Evolutionary conservation across 1,284 basidiomycete genomes (phyloP), one percentile per base, ranked within the genome.

Genomic region (Cutaneotrichosporon arboriforme): DNA sequence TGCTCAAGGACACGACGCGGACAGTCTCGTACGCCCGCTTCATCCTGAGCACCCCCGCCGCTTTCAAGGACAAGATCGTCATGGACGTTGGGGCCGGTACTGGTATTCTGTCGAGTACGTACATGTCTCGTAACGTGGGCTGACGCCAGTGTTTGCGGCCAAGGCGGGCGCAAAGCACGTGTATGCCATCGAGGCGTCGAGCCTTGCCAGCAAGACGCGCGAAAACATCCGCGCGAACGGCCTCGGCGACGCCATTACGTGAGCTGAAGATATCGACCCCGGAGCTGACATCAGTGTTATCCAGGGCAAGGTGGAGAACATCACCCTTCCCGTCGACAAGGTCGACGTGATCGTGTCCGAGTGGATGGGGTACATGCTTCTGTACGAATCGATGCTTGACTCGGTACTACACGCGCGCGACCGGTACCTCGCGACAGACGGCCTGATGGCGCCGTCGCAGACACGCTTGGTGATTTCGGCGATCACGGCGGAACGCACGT

Each of bases 331-430:
- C 0, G 85, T 88, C 3, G 82, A 84, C 21, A 79, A 82, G 14
- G 92, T 97, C 34, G 93, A 97, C 70, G 81, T 97, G 48, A 91
- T 98, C 69, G 80, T 97, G 46, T 92, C 88, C 26, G 94, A 98
- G 75, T 98, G 94, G 94, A 97, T 97, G 94, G 75, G 90, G 4
- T 92, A 92, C 68, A 87, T 87, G 34, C 78, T 92, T 21, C 80
- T 96, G 20, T 97, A 97, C 74, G 94, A 98, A 75, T 90, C 87
- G 42, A 97, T 97, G 94, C 81, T 97, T 21, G 93, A 97, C 71
- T 96, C 91, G 0, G 94, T 97, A 7, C 77, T 98, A 10, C 37
- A 46, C 22, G 57, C 57, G 4, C 57, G 57, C 23, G 54, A 59
- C 49, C 49, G 49, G 34, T 59, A 42, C 57, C 79, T 97, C 40